Evolutionary conservation across 352 stramenopile species (phyloP), one percentile per base, ranked within the genome.

Genomic region (Globisporangium radiosum): DNA sequence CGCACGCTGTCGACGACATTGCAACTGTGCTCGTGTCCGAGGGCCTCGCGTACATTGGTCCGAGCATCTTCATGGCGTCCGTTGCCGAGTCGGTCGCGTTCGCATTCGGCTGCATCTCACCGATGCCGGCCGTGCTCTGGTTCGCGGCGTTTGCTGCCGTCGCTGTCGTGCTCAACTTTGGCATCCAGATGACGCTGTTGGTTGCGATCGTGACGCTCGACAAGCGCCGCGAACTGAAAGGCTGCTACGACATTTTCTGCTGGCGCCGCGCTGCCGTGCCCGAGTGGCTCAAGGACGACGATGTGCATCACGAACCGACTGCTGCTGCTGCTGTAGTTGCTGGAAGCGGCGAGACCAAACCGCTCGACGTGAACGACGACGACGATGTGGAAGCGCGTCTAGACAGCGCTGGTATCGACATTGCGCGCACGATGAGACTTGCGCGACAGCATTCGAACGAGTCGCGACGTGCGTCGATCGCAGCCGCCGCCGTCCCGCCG

Each of bases 171-270:
- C 52, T 87, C 43, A 89, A 82, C 48, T 76, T 87, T 49, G 37
- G 63, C 42, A 19, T 92, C 33, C 78, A 90, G 59, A 80, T 90
- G 71, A 89, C 82, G 49, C 62, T 90, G 52, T 75, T 90, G 39
- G 48, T 90, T 9, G 62, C 76, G 6, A 76, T 88, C 39, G 58
- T 92, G 10, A 73, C 68, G 25, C 63, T 92, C 5, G 80, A 90
- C 60, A 89, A 89, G 65, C 82, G 78, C 51, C 78, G 78, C 33
- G 80, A 90, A 52, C 51, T 90, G 6, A 70, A 64, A 13, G 75
- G 73, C 14, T 76, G 67, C 42, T 88, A 83, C 59, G 79, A 89
- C 40, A 56, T 89, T 5, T 52, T 85, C 36, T 89, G 76, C 53
- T 89, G 79, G 59, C 44, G 33, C 14, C 50, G 57, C 44, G 59